A percentile compares a stretch with the other conserved stretches of the same genome.
Conservation (phyloP, 306 rosid species). For the Phaseolus lunatus region DNA sequence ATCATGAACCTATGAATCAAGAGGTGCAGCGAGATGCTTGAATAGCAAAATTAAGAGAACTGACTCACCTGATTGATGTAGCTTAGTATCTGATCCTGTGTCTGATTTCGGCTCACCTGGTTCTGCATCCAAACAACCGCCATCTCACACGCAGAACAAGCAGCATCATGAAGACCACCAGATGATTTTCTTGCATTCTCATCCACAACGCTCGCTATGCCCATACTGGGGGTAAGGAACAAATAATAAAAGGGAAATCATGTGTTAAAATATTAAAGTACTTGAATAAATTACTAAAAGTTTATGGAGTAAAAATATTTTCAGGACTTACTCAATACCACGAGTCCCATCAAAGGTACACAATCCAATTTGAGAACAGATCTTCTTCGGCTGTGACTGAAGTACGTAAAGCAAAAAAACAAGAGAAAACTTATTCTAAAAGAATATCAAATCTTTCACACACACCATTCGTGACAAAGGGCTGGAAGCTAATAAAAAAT, state of each 20-base stretch:
- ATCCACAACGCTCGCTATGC: slow-evolving; percentile 74
- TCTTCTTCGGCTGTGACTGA: slow-evolving; percentile 71
- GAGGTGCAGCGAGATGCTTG: slow-evolving; percentile 34
- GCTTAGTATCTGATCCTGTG: slow-evolving; percentile 63
- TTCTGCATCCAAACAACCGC: slow-evolving; percentile 85
- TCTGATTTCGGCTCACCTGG: slow-evolving; percentile 72
- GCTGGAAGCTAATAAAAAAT: slow-evolving; percentile 17
- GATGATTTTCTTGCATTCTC: slow-evolving; percentile 56
- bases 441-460: neutral
- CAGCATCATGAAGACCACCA: slow-evolving; percentile 56
- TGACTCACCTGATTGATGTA: slow-evolving; percentile 66
- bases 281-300: neutral
- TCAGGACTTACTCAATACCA: slow-evolving; percentile 65
- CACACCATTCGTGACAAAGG: neutral
- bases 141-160: slow-evolving; percentile 93
- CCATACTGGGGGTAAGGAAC: slow-evolving; percentile 52
- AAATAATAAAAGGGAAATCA: neutral
- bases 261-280: neutral
- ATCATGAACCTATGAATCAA: slow-evolving; percentile 40
- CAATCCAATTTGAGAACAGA: slow-evolving; percentile 82
- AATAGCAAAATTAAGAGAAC: neutral
- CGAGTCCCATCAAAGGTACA: slow-evolving; percentile 80
- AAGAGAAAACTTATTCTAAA: slow-evolving; percentile 29
- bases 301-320: neutral
- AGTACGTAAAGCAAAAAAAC: slow-evolving; percentile 33